Evolutionary conservation across 2,329 filamentous ascomycete genomes (phyloP), one percentile per base, ranked within the genome.

Genomic region (Byssochlamys sp.): DNA sequence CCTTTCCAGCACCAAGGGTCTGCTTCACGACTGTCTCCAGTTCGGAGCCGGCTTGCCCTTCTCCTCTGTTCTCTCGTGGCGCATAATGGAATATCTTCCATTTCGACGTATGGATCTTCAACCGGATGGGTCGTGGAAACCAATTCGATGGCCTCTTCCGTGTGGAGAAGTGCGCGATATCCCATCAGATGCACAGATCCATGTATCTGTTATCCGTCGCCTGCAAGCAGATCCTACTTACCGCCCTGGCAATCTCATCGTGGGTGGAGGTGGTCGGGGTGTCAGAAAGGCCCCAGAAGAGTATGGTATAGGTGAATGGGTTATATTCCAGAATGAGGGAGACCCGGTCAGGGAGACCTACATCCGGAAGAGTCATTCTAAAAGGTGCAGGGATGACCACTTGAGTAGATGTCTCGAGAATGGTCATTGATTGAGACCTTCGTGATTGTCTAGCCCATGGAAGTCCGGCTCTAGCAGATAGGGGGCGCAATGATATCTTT

Each of bases 61-160:
- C 26, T 57, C 75, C 3, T 81, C 84, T 0, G 87, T 90, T 0
- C 63, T 86, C 0, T 80, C 79, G 1, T 92, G 89, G 89, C 87
- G 84, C 35, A 69, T 89, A 25, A 89, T 92, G 88, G 89, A 92
- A 66, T 91, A 87, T 68, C 76, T 92, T 26, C 89, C 89, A 0
- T 91, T 92, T 73, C 81, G 87, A 1, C 80, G 89, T 26, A 91
- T 94, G 87, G 89, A 92, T 63, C 75, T 92, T 6, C 84, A 84
- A 60, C 59, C 76, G 0, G 86, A 91, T 60, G 88, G 88, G 0
- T 84, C 83, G 0, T 94, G 90, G 89, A 86, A 84, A 70, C 86
- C 88, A 0, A 92, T 94, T 62, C 79, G 84, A 7, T 92, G 89
- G 87, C 89, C 89, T 0, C 74, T 92, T 2, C 89, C 89, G 0